Base-by-base conservation (phyloP, 768 basidiomycete species). In the Tubosaeta brunneosetosa region DNA sequence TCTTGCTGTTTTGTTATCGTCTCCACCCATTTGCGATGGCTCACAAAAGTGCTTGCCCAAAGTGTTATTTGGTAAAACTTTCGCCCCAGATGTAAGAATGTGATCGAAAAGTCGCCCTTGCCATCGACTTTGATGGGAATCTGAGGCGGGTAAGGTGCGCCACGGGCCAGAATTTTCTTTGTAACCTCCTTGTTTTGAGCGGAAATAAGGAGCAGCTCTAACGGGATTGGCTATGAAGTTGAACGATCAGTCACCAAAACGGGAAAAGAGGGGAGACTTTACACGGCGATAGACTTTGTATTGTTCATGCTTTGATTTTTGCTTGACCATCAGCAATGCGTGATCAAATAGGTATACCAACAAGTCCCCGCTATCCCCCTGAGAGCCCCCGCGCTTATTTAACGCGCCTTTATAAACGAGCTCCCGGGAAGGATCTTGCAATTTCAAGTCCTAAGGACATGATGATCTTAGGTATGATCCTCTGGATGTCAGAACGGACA, bases 311-410 rank as follows among this genome's bases (percentile, higher is more conserved):
- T 94, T 93, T 70, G 84, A 90, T 70, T 92, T 94, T 66, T 93
- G 86, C 72, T 93, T 97, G 57, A 90, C 94, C 81, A 98, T 91
- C 31, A 99, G 74, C 40, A 99, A 73, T 1, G 94, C 94, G 69
- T 99, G 97, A 67, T 99, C 97, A 65, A 99, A 97, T 63, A 99
- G 71, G 74, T 95, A 97, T 6, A 95, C 90, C 61, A 91, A 82
- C 46, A 97, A 75, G 66, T 98, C 95, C 14, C 92, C 93, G 61
- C 85, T 92, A 55, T 88, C 87, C 54, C 79, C 78, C 61, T 84
- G 79, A 6, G 74, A 73, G 3, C 83, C 83, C 1, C 85, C 84
- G 8, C 94, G 83, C 65, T 93, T 91, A 66, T 91, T 97, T 59
- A 98, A 74, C 26, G 83, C 72, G 19, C 94, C 94, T 71, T 94